phyloP scores from a whole-genome alignment of 768 basidiomycete genomes.

The Boletus vermiculosoides region DNA sequence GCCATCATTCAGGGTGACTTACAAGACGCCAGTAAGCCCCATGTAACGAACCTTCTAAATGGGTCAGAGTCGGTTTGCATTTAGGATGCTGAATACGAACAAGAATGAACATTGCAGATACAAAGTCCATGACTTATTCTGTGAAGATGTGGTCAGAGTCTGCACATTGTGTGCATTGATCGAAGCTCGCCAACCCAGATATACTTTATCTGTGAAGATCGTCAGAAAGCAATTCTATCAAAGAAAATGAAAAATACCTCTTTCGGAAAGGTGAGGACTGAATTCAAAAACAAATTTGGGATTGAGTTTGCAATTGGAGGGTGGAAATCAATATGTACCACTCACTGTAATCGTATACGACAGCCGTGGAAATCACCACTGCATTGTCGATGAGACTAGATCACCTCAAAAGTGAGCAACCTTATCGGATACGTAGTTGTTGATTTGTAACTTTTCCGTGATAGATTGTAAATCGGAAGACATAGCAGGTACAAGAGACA shows the following conservation, averaged over 20 bases:
- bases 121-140: slow-evolving; percentile 20
- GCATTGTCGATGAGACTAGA: neutral
- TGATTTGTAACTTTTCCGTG: neutral
- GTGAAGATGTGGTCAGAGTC: neutral
- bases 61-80: neutral
- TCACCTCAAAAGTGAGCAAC: neutral
- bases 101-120: slow-evolving; percentile 14
- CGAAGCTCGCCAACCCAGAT: slow-evolving; percentile 18
- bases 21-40: slow-evolving; percentile 11
- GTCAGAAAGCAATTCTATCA: neutral
- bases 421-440: slow-evolving; percentile 2
- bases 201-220: neutral
- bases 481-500: slow-evolving; percentile 1
- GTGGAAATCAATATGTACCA: neutral
- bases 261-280: slow-evolving; percentile 16
- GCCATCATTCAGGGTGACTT: neutral
- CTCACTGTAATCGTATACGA: neutral
- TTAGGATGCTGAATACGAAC: slow-evolving; percentile 6
- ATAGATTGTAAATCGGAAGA: slow-evolving; percentile 5
- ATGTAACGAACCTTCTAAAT: slow-evolving; percentile 18
- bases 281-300: neutral
- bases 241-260: slow-evolving; percentile 10
- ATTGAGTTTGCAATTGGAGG: neutral
- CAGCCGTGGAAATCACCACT: slow-evolving; percentile 6
- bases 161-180: neutral